Base-by-base conservation (phyloP, 495 filamentous ascomycete species). In the Penicillium malachiteum region DNA sequence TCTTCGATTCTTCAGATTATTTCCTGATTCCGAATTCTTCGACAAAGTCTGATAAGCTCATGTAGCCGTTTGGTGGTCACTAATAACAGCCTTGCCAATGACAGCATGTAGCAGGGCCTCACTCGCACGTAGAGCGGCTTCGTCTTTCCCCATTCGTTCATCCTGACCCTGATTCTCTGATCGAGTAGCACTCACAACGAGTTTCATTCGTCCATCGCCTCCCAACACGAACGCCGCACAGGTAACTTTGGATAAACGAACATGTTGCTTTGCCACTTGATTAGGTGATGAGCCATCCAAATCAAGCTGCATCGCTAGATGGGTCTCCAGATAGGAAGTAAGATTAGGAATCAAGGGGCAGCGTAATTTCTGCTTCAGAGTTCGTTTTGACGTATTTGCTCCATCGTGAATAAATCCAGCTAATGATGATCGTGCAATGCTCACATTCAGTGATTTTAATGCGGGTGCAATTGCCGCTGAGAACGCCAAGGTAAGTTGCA, bases 221-320 rank as follows among this genome's bases (percentile, higher is more conserved):
- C 78, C 79, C 17, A 84, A 21, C 21, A 81, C 74, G 67, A 84
- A 85, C 38, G 73, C 77, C 16, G 76, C 77, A 62, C 78, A 82
- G 2, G 79, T 72, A 59, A 83, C 67, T 55, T 78, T 81, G 38
- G 74, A 68, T 10, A 84, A 57, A 0, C 73, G 68, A 14, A 84
- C 71, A 56, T 70, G 69, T n/a, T 72, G 59, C 39, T 69, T 60
- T 3, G 64, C 52, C 6, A 50, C 40, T 9, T 58, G 35, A 3
- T 58, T 48, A 17, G 54, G 43, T 13, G 55, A 59, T 1, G 55
- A 55, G 6, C 65, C 67, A 26, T 62, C 63, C 40, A 76, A 57
- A 37, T 73, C 65, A 33, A 83, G 49, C 48, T 81, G 71, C 66
- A 85, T 69, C 0, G 80, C 80, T 52, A 83, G 65, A 63, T 78